Evolutionary conservation across 331 rosid genomes (phyloP).

Genomic region (Quercus phellos): DNA sequence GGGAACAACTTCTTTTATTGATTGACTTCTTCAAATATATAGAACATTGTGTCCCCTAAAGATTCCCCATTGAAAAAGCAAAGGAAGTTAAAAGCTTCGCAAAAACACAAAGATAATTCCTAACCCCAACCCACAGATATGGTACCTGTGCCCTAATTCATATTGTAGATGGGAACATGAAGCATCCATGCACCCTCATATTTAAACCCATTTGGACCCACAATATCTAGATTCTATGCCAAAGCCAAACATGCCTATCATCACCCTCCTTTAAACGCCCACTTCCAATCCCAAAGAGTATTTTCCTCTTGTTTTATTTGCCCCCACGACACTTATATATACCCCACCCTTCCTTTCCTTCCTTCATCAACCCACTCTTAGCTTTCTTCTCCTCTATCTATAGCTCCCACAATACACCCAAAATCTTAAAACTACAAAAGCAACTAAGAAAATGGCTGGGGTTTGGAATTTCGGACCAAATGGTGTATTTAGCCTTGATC

Average conservation of each 20-base stretch:
- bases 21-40: conserved; percentile 19
- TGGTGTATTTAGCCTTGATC: conserved; percentile 60
- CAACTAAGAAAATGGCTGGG: conserved; percentile 54
- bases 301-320: conserved; percentile 60
- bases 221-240: conserved; percentile 76
- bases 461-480: conserved; percentile 72
- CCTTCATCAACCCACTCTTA: conserved; percentile 16
- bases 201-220: conserved; percentile 47
- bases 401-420: neutral
- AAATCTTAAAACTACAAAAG: neutral
- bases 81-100: neutral
- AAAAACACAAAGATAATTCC: conserved; percentile 32
- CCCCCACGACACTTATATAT: conserved; percentile 41
- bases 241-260: conserved; percentile 46
- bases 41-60: neutral
- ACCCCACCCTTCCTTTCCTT: conserved; percentile 26
- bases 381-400: neutral
- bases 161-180: conserved; percentile 9
- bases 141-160: conserved; percentile 44
- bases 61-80: conserved; percentile 24
- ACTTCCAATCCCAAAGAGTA: conserved; percentile 38
- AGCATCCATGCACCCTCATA: conserved; percentile 41
- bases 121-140: conserved; percentile 31
- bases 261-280: conserved; percentile 24
- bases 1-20: conserved; percentile 12